Base-by-base conservation (phyloP, 225 moss, liverwort and hornwort species). In the Neckera pumila region DNA sequence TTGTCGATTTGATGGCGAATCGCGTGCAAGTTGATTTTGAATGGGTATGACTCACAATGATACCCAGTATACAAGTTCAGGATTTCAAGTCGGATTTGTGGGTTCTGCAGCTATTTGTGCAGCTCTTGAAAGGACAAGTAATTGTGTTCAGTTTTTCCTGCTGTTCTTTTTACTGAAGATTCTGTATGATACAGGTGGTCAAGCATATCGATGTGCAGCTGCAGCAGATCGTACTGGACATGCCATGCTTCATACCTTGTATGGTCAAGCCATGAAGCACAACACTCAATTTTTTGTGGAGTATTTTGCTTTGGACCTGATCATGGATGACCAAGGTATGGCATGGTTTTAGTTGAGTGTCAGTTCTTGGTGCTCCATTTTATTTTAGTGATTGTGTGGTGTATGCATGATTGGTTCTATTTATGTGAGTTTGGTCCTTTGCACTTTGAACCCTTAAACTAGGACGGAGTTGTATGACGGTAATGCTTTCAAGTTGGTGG, bases 281-380 rank as follows among this genome's bases (percentile, higher is more conserved):
- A 96, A 99, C 88, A 99, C 98, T 28, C 98, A 99, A 80, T 99
- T 99, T 89, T 99, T 99, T 66, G 97, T 99, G 72, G 97, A 99
- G 91, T 99, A 95, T 85, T 87, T 98, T 78, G 98, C 97, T 42
- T 92, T 98, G 86, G 97, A 98, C 90, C 91, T 98, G 60, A 94
- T 98, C 63, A 98, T 98, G 95, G 98, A 98, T 87, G 91, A 93
- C 30, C 91, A 95, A 81, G 96, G 96, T 95, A 87, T 54, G 56
- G 12, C 82, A 30, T 60, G 38, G 23, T 82, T 77, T 76, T 51
- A 42, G 73, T 78, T 56, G 43, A 36, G 33, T 26, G 77, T 74
- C 86, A 17, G 22, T 84, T 80, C 31, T 33, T 9, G 63, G 42
- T 57, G 57, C 47, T 36, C 23, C 47, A 61, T 36, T 58, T 14